These are phyloP conservation scores for Cystobasidium tubakii DNA, from an alignment of 768 basidiomycete genomes.

Conservation along the genomic window DNA sequence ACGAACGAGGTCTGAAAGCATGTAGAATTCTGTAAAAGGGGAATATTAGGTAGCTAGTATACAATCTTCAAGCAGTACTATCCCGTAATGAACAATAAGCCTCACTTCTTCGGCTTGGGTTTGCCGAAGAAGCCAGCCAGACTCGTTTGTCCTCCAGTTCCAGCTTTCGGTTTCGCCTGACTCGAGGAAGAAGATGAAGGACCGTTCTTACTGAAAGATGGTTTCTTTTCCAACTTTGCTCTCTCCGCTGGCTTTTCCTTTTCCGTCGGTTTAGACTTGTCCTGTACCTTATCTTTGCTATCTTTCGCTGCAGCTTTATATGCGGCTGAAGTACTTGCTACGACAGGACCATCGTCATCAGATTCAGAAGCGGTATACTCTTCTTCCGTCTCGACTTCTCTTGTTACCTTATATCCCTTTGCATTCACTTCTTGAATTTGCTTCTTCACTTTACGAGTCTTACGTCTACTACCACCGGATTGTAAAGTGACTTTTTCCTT, in stretches of 20 bases:
- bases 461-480: slow-evolving; percentile 4
- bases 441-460: slow-evolving; percentile 23
- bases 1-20: too few species aligned
- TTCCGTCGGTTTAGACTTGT: neutral
- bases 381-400: slow-evolving; percentile 28
- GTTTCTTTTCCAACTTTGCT: slow-evolving; percentile 16
- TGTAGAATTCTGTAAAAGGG: neutral
- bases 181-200: neutral
- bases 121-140: slow-evolving; percentile 33
- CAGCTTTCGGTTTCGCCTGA: neutral
- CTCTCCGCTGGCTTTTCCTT: slow-evolving; percentile 14
- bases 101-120: slow-evolving; percentile 34
- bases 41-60: neutral
- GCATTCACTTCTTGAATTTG: slow-evolving; percentile 6
- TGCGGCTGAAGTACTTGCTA: slow-evolving; percentile 9
- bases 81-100: too few species aligned
- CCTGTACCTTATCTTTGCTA: neutral
- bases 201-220: neutral
- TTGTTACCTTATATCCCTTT: slow-evolving; percentile 22
- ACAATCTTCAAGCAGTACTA: neutral
- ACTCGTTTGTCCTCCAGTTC: slow-evolving; percentile 6
- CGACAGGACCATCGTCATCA: slow-evolving; percentile 21
- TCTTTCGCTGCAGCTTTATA: neutral
- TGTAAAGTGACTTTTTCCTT: slow-evolving; percentile 19
- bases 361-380: slow-evolving; percentile 7